These are phyloP conservation scores for Penicillium coprophilum DNA, from an alignment of 495 filamentous ascomycete genomes.

Conservation along the genomic window DNA sequence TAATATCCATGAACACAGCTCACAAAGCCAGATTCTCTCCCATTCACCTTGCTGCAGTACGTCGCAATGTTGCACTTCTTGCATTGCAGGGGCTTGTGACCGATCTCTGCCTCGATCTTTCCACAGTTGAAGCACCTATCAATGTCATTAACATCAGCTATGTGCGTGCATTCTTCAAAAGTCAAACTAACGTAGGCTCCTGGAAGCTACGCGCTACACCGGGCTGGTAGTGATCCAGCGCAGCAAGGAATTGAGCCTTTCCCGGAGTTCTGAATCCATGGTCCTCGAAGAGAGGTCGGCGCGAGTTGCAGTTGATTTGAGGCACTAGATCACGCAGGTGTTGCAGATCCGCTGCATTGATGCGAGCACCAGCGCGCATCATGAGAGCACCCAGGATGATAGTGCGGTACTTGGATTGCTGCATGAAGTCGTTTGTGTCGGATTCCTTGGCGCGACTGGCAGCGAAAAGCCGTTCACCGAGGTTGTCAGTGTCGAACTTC, in stretches of 20 bases:
- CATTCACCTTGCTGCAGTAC: conserved; percentile 7
- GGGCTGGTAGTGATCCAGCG: conserved; percentile 6
- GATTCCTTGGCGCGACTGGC: not conserved
- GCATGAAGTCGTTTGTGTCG: not conserved
- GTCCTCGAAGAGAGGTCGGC: not conserved
- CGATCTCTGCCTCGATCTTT: conserved; percentile 4
- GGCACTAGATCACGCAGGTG: not conserved
- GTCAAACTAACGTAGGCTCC: not conserved
- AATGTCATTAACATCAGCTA: not conserved
- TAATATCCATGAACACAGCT: not conserved
- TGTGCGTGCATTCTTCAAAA: not conserved
- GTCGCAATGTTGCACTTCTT: conserved; percentile 1
- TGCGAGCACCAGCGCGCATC: not conserved
- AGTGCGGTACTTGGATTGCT: conserved; percentile 1
- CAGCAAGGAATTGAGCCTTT: conserved; percentile 10
- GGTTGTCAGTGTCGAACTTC: conserved; percentile 1
- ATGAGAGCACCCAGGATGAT: conserved; percentile 12
- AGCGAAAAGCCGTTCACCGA: conserved; percentile 1
- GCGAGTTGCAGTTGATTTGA: not conserved
- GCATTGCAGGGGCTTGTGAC: not conserved
- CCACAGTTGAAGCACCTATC: conserved; percentile 11
- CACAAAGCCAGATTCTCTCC: no score
- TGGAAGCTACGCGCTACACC: conserved; percentile 7
- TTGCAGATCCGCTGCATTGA: not conserved
- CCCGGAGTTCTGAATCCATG: conserved; percentile 10